These are phyloP conservation scores for Meira nashicola DNA, from an alignment of 1,284 basidiomycete species.

Conservation along the genomic window DNA sequence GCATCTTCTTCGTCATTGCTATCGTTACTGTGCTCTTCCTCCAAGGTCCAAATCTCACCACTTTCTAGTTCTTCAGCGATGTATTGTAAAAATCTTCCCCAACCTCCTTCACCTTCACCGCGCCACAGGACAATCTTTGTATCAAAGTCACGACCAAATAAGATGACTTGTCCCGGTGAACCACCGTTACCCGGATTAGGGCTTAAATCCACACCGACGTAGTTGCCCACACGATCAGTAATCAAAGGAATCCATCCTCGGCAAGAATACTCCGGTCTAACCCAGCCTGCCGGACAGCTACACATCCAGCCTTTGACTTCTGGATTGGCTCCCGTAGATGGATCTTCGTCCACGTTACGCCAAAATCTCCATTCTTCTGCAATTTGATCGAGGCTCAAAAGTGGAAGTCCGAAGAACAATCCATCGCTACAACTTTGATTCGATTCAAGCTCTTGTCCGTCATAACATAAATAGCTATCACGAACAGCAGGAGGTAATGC, in stretches of 20 bases:
- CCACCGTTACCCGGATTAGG: conserved; percentile 62
- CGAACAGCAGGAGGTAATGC: conserved; percentile 42
- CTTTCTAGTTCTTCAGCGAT: conserved; percentile 90
- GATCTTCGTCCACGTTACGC: conserved; percentile 48
- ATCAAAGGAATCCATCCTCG: conserved; percentile 94
- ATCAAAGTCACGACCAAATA: conserved; percentile 96
- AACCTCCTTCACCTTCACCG: conserved; percentile 76
- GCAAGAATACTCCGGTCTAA: conserved; percentile 82
- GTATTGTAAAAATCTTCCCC: conserved; percentile 88
- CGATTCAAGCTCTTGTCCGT: conserved; percentile 49
- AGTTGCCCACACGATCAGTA: conserved; percentile 89
- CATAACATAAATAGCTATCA: conserved; percentile 44
- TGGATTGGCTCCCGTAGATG: conserved; percentile 38
- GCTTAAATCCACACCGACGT: conserved; percentile 89
- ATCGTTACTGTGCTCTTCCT: conserved; percentile 22
- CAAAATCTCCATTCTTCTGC: conserved; percentile 49
- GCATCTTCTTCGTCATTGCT: conserved; percentile 43
- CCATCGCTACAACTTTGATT: conserved; percentile 48
- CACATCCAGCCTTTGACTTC: conserved; percentile 62
- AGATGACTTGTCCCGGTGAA: conserved; percentile 82
- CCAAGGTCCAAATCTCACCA: conserved; percentile 60
- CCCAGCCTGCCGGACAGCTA: conserved; percentile 84
- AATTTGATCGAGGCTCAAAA: conserved; percentile 43
- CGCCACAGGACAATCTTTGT: conserved; percentile 80
- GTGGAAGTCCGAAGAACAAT: conserved; percentile 47